Evolutionary conservation across 1,139 yeast species (phyloP), one percentile per base, ranked within the genome.

Genomic region (Suhomyces terraborum): DNA sequence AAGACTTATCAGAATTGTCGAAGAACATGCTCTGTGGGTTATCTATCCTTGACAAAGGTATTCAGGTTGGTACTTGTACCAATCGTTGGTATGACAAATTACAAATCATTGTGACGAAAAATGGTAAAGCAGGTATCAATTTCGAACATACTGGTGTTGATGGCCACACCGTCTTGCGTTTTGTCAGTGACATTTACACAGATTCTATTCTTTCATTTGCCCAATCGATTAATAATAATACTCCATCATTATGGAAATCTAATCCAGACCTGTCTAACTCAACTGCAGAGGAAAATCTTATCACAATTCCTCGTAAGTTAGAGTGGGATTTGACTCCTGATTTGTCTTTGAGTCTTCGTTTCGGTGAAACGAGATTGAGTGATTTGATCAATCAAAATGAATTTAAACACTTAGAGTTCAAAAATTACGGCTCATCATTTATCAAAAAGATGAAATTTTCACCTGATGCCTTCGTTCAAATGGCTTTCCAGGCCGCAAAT

Each of bases 141-240:
- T 89, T 89, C 59, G 97, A 89, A 59, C 96, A 89, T 58, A 89
- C 96, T 0, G 96, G 96, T 54, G 95, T 89, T 25, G 97, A 89
- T 66, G 96, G 97, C 42, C 96, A 89, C 61, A 89, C 97, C 0
- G 96, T 89, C 6, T 69, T 89, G 53, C 69, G 96, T 48, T 85
- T 86, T 67, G 96, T 88, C 12, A 81, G 89, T 32, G 96, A 89
- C 61, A 86, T 89, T 41, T 89, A 88, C 59, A 89, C 96, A 0
- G 97, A 89, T 61, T 84, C 95, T 1, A 88, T 89, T 42, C 69
- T 89, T 48, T 77, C 93, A 35, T 89, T 88, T 72, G 96, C 96
- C 9, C 83, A 79, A 56, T 77, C 87, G 18, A 88, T 89, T 55
- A 88, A 89, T 53, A 80, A 80, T 45, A 83, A 85, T 53, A 80